phyloP scores from a whole-genome alignment of 805 yeast species.

The Yarrowia sp. region DNA sequence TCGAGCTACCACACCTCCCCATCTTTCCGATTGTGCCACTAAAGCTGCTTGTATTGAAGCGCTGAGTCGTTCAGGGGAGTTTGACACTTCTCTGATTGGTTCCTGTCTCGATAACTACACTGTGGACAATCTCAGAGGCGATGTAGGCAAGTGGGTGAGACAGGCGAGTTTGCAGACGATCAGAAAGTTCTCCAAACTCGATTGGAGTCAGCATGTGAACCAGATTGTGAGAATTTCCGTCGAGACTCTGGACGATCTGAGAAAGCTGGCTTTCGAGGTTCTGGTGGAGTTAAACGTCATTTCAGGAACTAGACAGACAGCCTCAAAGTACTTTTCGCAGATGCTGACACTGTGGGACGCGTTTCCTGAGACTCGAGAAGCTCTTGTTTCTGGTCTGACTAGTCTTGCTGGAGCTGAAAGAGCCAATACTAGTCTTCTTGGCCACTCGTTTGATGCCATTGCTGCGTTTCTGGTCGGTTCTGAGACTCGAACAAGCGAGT shows the following conservation, averaged over 20 bases:
- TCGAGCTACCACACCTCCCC: background rate
- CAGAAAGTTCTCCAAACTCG: conserved; percentile 45
- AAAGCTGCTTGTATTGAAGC: conserved; percentile 44
- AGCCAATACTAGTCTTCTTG: conserved; percentile 11
- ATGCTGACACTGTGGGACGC: conserved; percentile 9
- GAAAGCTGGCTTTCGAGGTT: conserved; percentile 11
- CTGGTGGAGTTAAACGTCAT: background rate
- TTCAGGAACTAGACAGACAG: conserved; percentile 4
- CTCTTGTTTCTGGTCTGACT: conserved; percentile 13
- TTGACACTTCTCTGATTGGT: conserved; percentile 41
- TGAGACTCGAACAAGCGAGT: conserved; percentile 9
- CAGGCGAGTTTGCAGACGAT: conserved; percentile 55
- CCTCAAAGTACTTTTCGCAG: conserved; percentile 7
- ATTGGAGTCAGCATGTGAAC: conserved; percentile 35
- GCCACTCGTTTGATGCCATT: conserved; percentile 17
- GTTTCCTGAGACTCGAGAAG: background rate
- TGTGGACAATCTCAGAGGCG: conserved; percentile 75
- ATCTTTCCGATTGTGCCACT: conserved; percentile 2
- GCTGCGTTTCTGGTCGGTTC: conserved; percentile 3
- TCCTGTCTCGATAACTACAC: conserved; percentile 74
- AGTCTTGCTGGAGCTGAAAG: conserved; percentile 30
- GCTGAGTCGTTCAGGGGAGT: conserved; percentile 38
- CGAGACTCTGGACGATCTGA: conserved; percentile 15
- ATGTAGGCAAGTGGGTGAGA: conserved; percentile 84
- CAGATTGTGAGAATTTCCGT: conserved; percentile 27